Evolutionary conservation across 768 basidiomycete genomes (phyloP), one percentile per base, ranked within the genome.

Genomic region (Pleurotus cornucopiae): DNA sequence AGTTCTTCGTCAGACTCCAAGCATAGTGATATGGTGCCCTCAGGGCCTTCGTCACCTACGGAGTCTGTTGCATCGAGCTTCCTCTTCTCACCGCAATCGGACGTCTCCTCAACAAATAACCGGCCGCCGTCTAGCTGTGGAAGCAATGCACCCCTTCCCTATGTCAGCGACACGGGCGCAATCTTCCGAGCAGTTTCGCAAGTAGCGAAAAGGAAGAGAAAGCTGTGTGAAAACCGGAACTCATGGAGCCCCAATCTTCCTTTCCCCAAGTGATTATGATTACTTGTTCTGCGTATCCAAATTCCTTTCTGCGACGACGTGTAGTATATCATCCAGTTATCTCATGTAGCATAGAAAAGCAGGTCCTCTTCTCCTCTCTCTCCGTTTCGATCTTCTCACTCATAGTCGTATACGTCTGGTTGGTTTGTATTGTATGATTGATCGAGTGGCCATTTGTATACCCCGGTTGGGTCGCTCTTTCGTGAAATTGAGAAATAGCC

Each of bases 171-270:
- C 9, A 53, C 51, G 37, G 21, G 37, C 18, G 37, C 51, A 20
- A 53, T 53, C 39, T 53, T 53, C 39, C 14, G 51, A 41, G 79
- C 79, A 2, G 82, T 82, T 9, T 78, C 78, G 48, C 75, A 74
- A 64, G 69, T 77, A 14, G 79, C 80, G 47, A 74, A 74, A 51
- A 69, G 74, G 30, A 75, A 74, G 64, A 44, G 41, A 21, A 75
- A 75, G 60, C 73, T 72, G 58, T 77, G 72, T 60, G 70, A 76
- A 60, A 76, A 79, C 58, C 71, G 81, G 43, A 76, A 76, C 55
- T 82, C 81, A 49, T 82, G 81, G 81, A 77, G 70, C 49, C 69
- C 73, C 18, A 63, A 57, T 25, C 52, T 55, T 4, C 56, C 56
- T 25, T 61, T 61, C 38, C 40, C 47, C 34, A 53, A 53, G 51